Conservation (phyloP, 345 rosid genomes). For the Heritiera fomes region DNA sequence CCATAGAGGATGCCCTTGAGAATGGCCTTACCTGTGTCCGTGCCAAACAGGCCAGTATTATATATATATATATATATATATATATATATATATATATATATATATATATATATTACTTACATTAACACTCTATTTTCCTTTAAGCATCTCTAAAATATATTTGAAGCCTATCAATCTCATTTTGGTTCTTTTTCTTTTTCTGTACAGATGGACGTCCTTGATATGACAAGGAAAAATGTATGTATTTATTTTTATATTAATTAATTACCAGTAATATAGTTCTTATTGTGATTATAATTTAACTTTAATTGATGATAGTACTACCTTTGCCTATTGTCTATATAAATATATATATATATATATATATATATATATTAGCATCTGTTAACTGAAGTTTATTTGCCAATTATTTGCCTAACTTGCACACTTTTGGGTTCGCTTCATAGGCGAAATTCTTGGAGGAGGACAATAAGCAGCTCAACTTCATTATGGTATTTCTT, state of each 20-base stretch:
- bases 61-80: no score
- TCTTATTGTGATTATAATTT: no score
- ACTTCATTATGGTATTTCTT: slow-evolving; percentile 38
- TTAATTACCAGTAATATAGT: not conserved
- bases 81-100: no score
- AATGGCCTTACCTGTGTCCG: slow-evolving; percentile 1
- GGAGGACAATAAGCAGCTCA: slow-evolving; percentile 44
- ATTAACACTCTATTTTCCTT: not conserved
- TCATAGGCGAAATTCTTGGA: slow-evolving; percentile 11
- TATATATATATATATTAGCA: no score
- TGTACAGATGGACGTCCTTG: not conserved
- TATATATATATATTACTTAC: not conserved
- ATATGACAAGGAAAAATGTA: not conserved
- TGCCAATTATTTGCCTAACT: not conserved
- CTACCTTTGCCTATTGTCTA: no score
- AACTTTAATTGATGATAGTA: not conserved
- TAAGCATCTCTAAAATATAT: not conserved
- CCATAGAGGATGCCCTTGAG: slow-evolving; percentile 43
- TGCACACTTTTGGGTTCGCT: not conserved
- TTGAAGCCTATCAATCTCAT: not conserved
- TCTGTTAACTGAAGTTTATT: not conserved
- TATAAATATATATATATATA: no score
- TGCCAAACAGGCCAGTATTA: not conserved
- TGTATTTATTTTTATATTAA: not conserved
- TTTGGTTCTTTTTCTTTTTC: not conserved